Conservation (phyloP, 2,329 filamentous ascomycete species). For the Helicocarpus griseus region DNA sequence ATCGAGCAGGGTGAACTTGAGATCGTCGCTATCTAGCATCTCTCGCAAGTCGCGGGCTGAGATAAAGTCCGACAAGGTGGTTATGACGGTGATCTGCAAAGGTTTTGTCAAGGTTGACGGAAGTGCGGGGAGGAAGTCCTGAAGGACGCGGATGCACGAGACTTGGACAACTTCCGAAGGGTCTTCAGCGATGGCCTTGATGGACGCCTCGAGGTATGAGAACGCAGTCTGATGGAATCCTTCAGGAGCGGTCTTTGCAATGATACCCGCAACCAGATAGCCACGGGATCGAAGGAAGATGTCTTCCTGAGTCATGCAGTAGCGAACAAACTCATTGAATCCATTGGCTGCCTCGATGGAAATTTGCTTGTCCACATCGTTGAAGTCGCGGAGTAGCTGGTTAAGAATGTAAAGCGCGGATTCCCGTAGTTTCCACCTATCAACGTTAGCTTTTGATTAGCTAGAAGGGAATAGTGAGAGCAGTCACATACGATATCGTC, state of each 20-base stretch:
- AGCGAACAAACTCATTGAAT: constrained; percentile 72
- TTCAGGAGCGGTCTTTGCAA: constrained; percentile 59
- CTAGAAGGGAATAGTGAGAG: neutral
- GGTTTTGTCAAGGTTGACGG: constrained; percentile 41
- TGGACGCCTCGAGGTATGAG: constrained; percentile 46
- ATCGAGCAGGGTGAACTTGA: constrained; percentile 82
- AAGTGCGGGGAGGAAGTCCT: constrained; percentile 53
- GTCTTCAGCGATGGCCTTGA: constrained; percentile 66
- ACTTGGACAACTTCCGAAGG: constrained; percentile 83
- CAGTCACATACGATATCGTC: constrained; percentile 24
- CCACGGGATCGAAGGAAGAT: constrained; percentile 76
- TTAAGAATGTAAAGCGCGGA: constrained; percentile 77
- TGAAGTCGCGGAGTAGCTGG: constrained; percentile 71
- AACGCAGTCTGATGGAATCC: constrained; percentile 36
- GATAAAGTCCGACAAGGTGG: constrained; percentile 61
- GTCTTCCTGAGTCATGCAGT: constrained; percentile 60
- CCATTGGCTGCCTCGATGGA: constrained; percentile 58
- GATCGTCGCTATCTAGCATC: constrained; percentile 78
- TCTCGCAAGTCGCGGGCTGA: constrained; percentile 71
- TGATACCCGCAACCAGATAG: constrained; percentile 71
- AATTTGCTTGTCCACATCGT: constrained; percentile 66
- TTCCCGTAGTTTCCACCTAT: constrained; percentile 61
- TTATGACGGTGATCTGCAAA: constrained; percentile 53
- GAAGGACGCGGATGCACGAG: constrained; percentile 77
- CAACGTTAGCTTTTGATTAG: constrained; percentile 11